phyloP scores from a whole-genome alignment of 768 basidiomycete genomes.

The Boletus fagicola region DNA sequence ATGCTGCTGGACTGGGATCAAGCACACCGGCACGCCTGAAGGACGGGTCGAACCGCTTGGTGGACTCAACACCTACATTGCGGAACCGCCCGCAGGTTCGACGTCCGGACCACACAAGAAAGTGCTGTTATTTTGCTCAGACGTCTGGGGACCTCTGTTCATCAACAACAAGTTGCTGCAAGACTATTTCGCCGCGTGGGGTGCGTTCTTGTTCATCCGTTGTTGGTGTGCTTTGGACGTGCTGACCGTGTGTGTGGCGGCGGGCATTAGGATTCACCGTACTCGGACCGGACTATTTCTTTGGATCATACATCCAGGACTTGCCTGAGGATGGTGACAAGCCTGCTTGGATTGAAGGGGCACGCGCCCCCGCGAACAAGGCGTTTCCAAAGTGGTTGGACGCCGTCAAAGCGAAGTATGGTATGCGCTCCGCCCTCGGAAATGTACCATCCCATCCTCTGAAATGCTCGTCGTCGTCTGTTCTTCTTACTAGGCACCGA shows the following conservation, averaged over 20 bases:
- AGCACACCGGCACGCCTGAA: conserved; percentile 47
- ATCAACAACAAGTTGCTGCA: conserved; percentile 56
- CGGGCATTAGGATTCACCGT: conserved; percentile 48
- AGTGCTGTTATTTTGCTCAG: conserved; percentile 54
- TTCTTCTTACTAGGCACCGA: conserved; percentile 17
- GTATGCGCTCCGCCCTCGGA: conserved; percentile 25
- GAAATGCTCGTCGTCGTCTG: too few relatives aligned
- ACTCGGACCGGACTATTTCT: conserved; percentile 60
- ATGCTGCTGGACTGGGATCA: conserved; percentile 49
- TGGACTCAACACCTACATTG: conserved; percentile 52
- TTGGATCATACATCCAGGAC: conserved; percentile 43
- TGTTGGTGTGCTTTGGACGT: neutral
- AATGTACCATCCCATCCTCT: neutral
- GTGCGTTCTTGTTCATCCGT: conserved; percentile 30
- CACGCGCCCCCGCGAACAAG: conserved; percentile 34
- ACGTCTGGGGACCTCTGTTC: conserved; percentile 54
- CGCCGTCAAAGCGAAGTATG: conserved; percentile 47
- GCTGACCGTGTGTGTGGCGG: neutral
- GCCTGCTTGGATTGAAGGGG: conserved; percentile 38
- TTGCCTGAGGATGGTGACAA: conserved; percentile 35
- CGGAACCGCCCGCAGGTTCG: conserved; percentile 39
- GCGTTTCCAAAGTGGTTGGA: conserved; percentile 50
- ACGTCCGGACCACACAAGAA: conserved; percentile 32
- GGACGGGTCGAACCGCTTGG: conserved; percentile 46
- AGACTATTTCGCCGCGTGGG: conserved; percentile 60